Conservation (phyloP, 495 filamentous ascomycete species). For the Neurospora sp. region DNA sequence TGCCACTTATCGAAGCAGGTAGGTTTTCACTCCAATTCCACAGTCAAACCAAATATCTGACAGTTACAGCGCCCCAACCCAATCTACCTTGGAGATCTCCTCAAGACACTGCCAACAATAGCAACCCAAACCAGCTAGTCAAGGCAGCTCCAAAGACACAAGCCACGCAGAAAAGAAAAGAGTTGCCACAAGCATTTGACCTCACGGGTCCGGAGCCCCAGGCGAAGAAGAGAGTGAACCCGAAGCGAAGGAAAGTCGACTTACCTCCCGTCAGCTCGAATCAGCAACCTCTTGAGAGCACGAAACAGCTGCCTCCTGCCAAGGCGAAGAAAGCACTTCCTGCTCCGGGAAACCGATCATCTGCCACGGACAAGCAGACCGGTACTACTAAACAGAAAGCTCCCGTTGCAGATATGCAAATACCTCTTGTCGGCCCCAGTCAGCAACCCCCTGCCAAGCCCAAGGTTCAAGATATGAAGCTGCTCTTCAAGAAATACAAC, state of each 20-base stretch:
- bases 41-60: neutral
- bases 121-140: neutral
- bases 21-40: neutral
- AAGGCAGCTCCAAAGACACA: neutral
- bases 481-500: constrained; percentile 11
- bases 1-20: neutral
- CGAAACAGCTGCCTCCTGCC: neutral
- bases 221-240: neutral
- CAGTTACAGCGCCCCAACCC: neutral
- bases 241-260: neutral
- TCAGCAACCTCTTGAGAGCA: neutral
- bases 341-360: neutral
- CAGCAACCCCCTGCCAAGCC: neutral
- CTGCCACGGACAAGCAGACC: neutral
- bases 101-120: neutral
- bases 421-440: neutral
- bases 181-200: neutral
- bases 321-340: neutral
- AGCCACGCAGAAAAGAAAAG: neutral
- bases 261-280: neutral
- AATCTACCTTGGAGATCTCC: neutral
- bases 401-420: neutral
- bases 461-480: constrained; percentile 5
- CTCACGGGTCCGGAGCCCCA: neutral
- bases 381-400: neutral